Evolutionary conservation across 768 basidiomycete species (phyloP).

Genomic region (Panaeolus cyanescens): DNA sequence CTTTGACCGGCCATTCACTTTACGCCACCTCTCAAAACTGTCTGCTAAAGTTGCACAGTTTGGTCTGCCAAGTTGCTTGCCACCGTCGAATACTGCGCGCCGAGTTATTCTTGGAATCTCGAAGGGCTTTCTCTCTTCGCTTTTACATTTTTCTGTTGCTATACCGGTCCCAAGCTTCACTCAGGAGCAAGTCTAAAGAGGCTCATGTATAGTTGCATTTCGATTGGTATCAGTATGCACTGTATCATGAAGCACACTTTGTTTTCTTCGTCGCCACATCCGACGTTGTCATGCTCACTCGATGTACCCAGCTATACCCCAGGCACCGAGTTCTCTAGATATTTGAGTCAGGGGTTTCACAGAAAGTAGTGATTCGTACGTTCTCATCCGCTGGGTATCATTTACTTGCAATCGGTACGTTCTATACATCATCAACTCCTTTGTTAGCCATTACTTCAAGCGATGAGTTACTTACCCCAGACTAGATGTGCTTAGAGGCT

Average conservation of each 20-base stretch:
- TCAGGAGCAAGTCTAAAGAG: conserved; percentile 1
- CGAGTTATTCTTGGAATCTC: background rate
- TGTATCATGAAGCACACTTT: background rate
- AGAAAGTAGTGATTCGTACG: too few relatives aligned
- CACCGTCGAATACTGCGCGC: background rate
- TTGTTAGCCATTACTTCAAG: background rate
- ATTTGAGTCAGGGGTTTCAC: too few relatives aligned
- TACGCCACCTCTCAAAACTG: background rate
- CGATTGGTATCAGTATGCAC: background rate
- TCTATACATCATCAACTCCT: background rate
- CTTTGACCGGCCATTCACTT: background rate
- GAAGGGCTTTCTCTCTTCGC: background rate
- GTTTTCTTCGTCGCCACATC: background rate
- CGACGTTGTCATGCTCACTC: background rate
- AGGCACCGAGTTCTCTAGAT: too few relatives aligned
- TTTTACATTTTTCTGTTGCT: background rate
- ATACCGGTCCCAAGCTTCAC: background rate
- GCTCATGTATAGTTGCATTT: background rate
- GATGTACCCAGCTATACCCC: too few relatives aligned
- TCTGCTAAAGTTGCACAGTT: background rate
- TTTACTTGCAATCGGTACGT: too few relatives aligned
- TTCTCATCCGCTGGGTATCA: too few relatives aligned
- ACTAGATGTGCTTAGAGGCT: background rate
- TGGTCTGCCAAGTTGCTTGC: background rate
- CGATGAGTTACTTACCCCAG: background rate